Conservation (phyloP, 2,329 filamentous ascomycete genomes). For the Aspergillus proliferans region DNA sequence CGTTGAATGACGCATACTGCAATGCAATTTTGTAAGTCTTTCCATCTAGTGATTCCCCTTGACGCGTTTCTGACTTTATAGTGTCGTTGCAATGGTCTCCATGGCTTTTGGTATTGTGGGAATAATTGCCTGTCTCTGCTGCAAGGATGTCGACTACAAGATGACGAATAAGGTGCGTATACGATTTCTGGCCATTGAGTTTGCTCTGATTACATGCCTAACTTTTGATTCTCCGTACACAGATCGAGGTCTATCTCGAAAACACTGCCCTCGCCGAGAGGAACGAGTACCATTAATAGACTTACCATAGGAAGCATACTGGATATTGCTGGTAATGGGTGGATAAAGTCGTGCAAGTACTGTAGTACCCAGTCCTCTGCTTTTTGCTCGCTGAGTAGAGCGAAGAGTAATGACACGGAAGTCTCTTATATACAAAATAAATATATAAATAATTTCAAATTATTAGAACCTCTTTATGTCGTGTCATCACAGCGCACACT, state of each 20-base stretch:
- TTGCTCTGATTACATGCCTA: neutral
- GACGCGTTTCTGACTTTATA: constrained; percentile 1
- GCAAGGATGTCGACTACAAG: constrained; percentile 26
- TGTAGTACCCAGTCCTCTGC: neutral
- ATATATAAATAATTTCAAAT: too few relatives aligned
- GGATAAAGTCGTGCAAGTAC: neutral
- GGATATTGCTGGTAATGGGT: neutral
- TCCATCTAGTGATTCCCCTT: neutral
- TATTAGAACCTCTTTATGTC: too few relatives aligned
- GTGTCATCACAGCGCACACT: too few relatives aligned
- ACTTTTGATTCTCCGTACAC: neutral
- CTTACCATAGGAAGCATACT: neutral
- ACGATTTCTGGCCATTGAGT: neutral
- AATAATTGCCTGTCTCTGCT: constrained; percentile 23
- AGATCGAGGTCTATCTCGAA: constrained; percentile 17
- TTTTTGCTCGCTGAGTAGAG: too few relatives aligned
- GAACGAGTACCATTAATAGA: constrained; percentile 9
- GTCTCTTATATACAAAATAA: too few relatives aligned
- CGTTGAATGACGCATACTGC: constrained; percentile 17
- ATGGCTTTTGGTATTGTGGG: constrained; percentile 27
- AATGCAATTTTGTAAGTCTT: constrained; percentile 18
- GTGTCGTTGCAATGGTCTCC: constrained; percentile 22
- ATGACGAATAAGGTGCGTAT: constrained; percentile 29
- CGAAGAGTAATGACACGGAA: too few relatives aligned
- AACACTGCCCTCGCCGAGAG: constrained; percentile 11